Percentiles rank a stretch among this genome's conserved stretches.
These are phyloP conservation scores for Nakazawaea populi DNA, from an alignment of 805 yeast genomes.

Conservation along the genomic window DNA sequence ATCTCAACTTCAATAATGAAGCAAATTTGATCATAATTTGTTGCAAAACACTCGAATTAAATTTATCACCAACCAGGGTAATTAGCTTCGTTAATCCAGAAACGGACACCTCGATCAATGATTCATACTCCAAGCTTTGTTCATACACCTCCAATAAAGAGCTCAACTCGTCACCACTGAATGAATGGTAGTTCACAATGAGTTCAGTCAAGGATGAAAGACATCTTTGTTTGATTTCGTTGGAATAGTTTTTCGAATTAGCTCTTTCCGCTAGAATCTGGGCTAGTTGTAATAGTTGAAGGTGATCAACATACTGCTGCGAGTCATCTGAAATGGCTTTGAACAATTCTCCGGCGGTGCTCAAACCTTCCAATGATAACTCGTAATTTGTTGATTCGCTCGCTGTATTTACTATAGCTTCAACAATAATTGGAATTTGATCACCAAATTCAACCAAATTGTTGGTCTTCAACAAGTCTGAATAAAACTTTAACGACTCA, in stretches of 20 bases:
- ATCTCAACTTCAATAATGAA: constrained; percentile 1
- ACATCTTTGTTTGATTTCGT: constrained; percentile 25
- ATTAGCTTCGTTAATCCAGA: constrained; percentile 18
- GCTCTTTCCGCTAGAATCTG: constrained; percentile 17
- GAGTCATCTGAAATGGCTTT: neutral
- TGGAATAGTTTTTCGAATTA: constrained; percentile 23
- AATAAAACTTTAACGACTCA: constrained; percentile 30
- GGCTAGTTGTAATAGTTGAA: neutral
- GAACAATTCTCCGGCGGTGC: constrained; percentile 17
- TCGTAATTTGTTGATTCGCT: constrained; percentile 23
- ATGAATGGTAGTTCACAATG: neutral
- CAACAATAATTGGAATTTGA: constrained; percentile 17
- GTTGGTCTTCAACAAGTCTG: constrained; percentile 25
- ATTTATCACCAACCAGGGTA: neutral
- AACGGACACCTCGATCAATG: constrained; percentile 26
- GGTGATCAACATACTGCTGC: neutral
- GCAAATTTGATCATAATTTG: constrained; percentile 3
- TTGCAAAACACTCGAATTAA: neutral
- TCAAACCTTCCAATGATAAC: constrained; percentile 22
- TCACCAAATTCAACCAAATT: constrained; percentile 24
- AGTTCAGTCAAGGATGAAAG: constrained; percentile 13
- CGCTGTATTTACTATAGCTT: constrained; percentile 16
- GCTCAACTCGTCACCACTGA: neutral
- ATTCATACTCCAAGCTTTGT: constrained; percentile 28
- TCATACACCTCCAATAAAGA: constrained; percentile 25